Conservation (phyloP, 139 green algal species). For the Desmodesmus armatus region DNA sequence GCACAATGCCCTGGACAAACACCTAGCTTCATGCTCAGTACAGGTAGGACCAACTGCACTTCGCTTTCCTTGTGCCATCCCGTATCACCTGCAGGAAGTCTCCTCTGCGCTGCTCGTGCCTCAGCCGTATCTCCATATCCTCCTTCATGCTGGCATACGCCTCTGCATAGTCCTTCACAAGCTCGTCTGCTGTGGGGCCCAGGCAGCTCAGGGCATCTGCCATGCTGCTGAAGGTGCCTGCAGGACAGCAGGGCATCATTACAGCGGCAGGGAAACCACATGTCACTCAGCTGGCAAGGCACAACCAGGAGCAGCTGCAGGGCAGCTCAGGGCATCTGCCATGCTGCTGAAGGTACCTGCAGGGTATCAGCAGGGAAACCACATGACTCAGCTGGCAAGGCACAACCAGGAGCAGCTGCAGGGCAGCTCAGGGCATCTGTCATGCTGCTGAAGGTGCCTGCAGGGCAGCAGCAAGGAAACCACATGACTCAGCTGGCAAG, state of each 20-base stretch:
- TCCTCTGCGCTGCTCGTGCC: conserved; percentile 30
- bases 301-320: no score
- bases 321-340: neutral
- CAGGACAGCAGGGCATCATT: no score
- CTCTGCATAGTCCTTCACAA: conserved; percentile 43
- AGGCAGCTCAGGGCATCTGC: neutral
- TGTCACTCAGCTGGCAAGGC: neutral
- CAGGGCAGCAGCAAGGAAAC: no score
- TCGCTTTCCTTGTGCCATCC: no score
- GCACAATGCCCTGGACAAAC: no score
- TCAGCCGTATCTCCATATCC: conserved; percentile 37
- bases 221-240: neutral
- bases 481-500: no score
- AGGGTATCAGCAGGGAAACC: neutral
- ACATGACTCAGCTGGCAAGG: neutral
- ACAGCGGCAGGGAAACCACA: neutral
- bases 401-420: no score
- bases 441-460: no score
- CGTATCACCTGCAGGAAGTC: conserved; percentile 30
- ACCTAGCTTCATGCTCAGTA: no score
- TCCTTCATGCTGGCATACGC: conserved; percentile 45
- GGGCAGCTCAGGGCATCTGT: neutral
- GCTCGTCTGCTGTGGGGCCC: conserved; percentile 6
- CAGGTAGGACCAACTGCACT: no score
- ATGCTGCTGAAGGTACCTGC: neutral